These are phyloP conservation scores for Phascolomyces articulosus DNA, from an alignment of 371 early-diverging fungal species.

Conservation along the genomic window DNA sequence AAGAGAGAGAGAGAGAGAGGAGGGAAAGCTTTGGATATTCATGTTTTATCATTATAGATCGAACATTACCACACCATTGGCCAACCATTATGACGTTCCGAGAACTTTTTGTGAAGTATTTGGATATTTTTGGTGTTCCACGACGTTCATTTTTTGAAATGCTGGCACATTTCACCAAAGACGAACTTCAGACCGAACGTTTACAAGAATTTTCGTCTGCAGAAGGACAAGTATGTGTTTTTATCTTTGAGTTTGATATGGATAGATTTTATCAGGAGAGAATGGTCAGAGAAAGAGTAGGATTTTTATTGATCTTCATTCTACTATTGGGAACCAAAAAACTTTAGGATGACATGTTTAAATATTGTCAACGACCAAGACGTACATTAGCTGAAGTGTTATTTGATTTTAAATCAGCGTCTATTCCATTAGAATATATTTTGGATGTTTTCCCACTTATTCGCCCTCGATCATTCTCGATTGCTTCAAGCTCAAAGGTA, in stretches of 20 bases:
- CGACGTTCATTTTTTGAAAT: constrained; percentile 89
- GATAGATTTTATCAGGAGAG: too few species aligned
- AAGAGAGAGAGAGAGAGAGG: too few species aligned
- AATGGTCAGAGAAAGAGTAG: too few species aligned
- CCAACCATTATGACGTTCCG: constrained; percentile 66
- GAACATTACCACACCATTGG: constrained; percentile 48
- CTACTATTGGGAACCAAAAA: too few species aligned
- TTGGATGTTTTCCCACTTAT: constrained; percentile 83
- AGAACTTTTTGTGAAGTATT: constrained; percentile 65
- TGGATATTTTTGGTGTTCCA: constrained; percentile 88
- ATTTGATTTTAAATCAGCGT: constrained; percentile 76
- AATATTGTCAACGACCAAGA: constrained; percentile 78
- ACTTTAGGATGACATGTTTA: constrained; percentile 79
- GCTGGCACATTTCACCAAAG: constrained; percentile 75
- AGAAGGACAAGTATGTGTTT: constrained; percentile 71
- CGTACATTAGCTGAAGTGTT: constrained; percentile 86
- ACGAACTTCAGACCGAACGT: constrained; percentile 76
- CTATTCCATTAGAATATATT: constrained; percentile 79
- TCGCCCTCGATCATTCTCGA: constrained; percentile 84
- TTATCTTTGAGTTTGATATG: too few species aligned
- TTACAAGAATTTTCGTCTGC: constrained; percentile 79
- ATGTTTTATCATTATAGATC: constrained; percentile 24
- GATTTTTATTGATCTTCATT: too few species aligned
- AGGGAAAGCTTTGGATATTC: neutral
- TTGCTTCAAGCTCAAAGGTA: constrained; percentile 60